Base-by-base conservation (phyloP, 176 grass and related monocot species). In the Thalia dealbata region DNA sequence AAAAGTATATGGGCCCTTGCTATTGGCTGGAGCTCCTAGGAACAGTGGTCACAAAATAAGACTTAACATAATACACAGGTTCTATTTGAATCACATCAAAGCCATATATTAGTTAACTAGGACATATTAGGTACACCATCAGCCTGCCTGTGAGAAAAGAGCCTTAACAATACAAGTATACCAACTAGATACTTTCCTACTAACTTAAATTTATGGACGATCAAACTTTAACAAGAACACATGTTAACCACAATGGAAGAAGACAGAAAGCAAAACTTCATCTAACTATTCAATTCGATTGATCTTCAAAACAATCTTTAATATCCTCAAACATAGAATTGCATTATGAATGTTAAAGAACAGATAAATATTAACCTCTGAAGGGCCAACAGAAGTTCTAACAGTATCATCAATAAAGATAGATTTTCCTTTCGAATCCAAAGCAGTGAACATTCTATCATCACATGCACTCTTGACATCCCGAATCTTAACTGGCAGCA, bases 361-460 rank as follows among this genome's bases (percentile, higher is more conserved):
- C 13, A 38, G 54, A 67, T 26, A 66, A 21, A 30, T 45, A 32
- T 43, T 81, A 68, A 99, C 95, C 89, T 99, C 73, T 56, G 55
- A 76, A 46, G 95, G 81, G 27, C 90, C 95, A 71, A 84, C 87
- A 42, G 84, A 61, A 84, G 91, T 77, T 69, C 83, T 92, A 74
- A 99, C 85, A 72, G 74, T 81, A 67, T 99, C 95, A 46, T 91
- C 88, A 76, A 99, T 91, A 52, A 81, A 84, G 88, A 99, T 84
- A 51, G 24, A 86, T 71, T 88, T 93, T 67, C 81, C 90, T 22
- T 92, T 78, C 42, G 63, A 79, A 73, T 99, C 95, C 66, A 84
- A 76, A 76, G 95, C 95, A 54, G 87, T 93, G 82, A 99, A 93
- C 95, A 99, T 99, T 76, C 91, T 99, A 74, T 99, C 95, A n/a